Conservation (phyloP, 208 protist species). For the Trichomonas vaginalis region DNA sequence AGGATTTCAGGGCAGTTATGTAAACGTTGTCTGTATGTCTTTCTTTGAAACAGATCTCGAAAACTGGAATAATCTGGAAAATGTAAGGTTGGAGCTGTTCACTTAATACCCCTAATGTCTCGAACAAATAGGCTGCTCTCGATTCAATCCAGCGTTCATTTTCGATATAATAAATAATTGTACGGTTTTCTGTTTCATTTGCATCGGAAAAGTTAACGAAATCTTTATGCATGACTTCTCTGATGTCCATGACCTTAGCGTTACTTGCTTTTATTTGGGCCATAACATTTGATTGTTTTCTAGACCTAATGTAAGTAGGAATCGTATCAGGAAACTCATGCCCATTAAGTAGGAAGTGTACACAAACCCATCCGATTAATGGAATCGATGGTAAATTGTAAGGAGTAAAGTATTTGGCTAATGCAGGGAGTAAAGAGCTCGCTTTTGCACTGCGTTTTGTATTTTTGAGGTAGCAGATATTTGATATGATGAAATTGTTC, state of each 20-base stretch:
- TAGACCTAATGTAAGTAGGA: background rate
- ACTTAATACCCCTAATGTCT: background rate
- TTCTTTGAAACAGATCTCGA: background rate
- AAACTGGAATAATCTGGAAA: background rate
- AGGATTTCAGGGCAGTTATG: background rate
- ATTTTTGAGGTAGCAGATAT: background rate
- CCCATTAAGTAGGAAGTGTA: background rate
- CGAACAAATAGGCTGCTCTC: background rate
- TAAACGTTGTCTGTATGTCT: background rate
- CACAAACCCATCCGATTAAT: background rate
- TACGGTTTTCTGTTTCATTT: background rate
- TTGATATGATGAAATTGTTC: background rate
- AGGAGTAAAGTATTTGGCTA: background rate
- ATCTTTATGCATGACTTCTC: background rate
- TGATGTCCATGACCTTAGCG: background rate
- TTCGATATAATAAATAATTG: background rate
- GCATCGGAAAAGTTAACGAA: background rate
- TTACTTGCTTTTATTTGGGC: background rate
- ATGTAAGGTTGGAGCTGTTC: background rate
- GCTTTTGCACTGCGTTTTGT: background rate
- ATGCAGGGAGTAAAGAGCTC: background rate
- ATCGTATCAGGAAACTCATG: background rate
- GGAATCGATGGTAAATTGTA: background rate
- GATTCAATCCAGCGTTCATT: constrained; percentile 5
- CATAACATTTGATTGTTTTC: background rate